Evolutionary conservation across 345 rosid species (phyloP).

Genomic region (Citrus trifoliata): DNA sequence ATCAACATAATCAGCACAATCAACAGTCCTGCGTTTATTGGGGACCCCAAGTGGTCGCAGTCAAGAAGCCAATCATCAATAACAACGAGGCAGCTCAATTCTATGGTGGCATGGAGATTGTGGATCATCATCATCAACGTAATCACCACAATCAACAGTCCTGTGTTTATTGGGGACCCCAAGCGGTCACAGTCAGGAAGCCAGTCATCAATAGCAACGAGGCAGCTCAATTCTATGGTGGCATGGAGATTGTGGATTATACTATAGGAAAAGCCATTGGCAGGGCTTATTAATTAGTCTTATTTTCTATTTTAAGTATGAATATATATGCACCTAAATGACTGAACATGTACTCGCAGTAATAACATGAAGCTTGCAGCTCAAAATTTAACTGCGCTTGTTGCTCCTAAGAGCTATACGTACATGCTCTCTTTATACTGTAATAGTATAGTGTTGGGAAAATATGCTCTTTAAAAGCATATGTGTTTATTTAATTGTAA

Average conservation of each 20-base stretch:
- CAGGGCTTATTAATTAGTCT: background rate
- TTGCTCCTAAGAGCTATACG: background rate
- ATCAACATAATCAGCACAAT: too few species aligned
- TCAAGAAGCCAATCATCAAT: background rate
- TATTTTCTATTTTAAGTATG: too few species aligned
- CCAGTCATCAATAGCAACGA: background rate
- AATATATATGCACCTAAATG: background rate
- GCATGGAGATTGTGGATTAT: background rate
- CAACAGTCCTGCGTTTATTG: too few species aligned
- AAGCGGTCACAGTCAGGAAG: too few species aligned
- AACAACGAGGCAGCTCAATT: background rate
- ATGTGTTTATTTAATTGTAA: too few species aligned
- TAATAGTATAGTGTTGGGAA: too few species aligned
- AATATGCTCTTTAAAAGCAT: too few species aligned
- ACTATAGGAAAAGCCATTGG: background rate
- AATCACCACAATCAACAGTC: too few species aligned
- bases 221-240: background rate
- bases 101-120: background rate
- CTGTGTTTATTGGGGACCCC: too few species aligned
- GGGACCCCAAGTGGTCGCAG: too few species aligned
- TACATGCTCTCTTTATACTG: too few species aligned
- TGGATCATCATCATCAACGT: background rate
- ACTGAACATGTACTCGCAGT: too few species aligned
- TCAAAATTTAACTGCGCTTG: background rate
- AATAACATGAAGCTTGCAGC: background rate